Evolutionary conservation across 176 grass and related monocot species (phyloP).

Genomic region (Raddia distichophylla): DNA sequence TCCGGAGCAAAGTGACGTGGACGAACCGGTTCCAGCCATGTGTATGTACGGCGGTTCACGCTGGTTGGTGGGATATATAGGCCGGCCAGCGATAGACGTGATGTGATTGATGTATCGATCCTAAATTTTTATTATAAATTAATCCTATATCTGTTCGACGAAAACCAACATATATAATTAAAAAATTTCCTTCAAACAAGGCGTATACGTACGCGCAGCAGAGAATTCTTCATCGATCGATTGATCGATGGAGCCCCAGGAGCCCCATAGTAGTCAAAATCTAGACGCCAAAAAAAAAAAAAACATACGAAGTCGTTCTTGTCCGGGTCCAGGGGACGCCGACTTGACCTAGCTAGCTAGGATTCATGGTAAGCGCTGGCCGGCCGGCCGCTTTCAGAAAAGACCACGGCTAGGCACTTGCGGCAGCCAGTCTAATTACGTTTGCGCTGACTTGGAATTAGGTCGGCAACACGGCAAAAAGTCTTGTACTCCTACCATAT

Average conservation of each 20-base stretch:
- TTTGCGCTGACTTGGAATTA: constrained; percentile 24
- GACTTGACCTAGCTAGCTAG: neutral
- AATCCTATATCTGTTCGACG: no score
- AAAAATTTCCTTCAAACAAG: neutral
- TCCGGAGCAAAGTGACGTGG: neutral
- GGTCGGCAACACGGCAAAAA: constrained; percentile 19
- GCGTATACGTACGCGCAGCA: neutral
- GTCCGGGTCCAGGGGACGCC: neutral
- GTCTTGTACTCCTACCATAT: neutral
- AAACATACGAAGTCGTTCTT: neutral
- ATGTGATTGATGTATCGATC: neutral
- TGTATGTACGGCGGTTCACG: neutral
- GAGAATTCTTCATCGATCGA: neutral
- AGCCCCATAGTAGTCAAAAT: neutral
- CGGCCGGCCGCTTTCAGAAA: constrained; percentile 1
- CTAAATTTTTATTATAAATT: neutral
- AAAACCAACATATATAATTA: neutral
- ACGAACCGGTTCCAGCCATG: neutral
- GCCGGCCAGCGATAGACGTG: neutral
- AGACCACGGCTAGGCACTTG: neutral
- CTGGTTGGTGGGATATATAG: neutral
- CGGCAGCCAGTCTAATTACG: constrained; percentile 25
- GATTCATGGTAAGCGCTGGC: neutral
- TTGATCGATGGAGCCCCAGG: no score
- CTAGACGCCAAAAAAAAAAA: neutral